Evolutionary conservation across 1,284 basidiomycete species (phyloP).

Genomic region (Leccinum pachyderme): DNA sequence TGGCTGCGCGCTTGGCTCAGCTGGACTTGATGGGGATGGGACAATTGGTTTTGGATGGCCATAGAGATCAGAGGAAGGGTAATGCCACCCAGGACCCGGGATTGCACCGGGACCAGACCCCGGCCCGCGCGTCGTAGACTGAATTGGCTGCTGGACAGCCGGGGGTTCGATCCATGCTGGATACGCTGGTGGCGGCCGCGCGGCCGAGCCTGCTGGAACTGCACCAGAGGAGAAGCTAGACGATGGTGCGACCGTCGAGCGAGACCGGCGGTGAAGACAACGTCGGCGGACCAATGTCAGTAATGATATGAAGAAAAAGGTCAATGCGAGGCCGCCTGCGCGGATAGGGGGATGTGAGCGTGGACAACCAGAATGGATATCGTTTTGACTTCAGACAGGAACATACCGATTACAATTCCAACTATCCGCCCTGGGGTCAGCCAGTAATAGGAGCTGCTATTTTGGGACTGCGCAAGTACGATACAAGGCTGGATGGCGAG

Average conservation of each 20-base stretch:
- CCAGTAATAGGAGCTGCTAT: conserved; percentile 13
- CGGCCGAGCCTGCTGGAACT: neutral
- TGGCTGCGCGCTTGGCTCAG: neutral
- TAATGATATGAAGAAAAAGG: conserved; percentile 14
- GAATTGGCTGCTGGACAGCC: neutral
- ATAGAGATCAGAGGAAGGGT: neutral
- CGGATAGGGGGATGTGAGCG: neutral
- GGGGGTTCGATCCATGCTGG: neutral
- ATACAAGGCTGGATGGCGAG: conserved; percentile 1
- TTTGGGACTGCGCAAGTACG: conserved; percentile 7
- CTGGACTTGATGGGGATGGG: neutral
- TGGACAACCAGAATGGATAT: neutral
- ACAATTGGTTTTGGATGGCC: neutral
- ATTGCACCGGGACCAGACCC: neutral
- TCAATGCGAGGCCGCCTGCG: conserved; percentile 11
- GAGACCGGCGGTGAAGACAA: neutral
- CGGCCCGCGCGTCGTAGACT: neutral
- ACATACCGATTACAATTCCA: conserved; percentile 27
- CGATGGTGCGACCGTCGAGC: neutral
- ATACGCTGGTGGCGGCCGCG: neutral
- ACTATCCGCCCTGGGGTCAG: conserved; percentile 27
- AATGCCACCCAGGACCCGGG: neutral
- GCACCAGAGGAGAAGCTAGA: neutral
- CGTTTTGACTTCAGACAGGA: neutral
- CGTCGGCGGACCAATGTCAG: conserved; percentile 14